phyloP scores from a whole-genome alignment of 257 asterid species.

The Rauvolfia tetraphylla region DNA sequence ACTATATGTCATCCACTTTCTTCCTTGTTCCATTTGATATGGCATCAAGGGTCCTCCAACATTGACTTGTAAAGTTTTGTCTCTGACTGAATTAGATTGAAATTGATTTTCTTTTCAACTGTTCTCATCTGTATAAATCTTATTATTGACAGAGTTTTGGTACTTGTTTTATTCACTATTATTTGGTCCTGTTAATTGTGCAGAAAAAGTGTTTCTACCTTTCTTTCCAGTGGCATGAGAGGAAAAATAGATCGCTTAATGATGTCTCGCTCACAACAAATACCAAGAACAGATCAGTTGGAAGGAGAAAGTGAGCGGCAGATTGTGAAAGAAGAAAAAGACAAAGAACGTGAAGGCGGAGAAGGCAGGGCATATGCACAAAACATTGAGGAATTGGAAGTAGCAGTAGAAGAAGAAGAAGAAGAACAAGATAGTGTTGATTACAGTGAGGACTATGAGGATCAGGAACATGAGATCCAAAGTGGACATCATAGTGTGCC shows the following conservation, averaged over 20 bases:
- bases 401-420: conserved; percentile 23
- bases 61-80: too few relatives aligned
- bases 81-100: background rate
- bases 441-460: conserved; percentile 26
- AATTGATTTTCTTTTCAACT: background rate
- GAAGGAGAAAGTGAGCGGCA: conserved; percentile 19
- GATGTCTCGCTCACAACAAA: conserved; percentile 48
- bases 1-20: too few relatives aligned
- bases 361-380: conserved; percentile 12
- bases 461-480: conserved; percentile 44
- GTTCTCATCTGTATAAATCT: background rate
- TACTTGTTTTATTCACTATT: background rate
- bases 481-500: conserved; percentile 31
- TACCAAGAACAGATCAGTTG: conserved; percentile 14
- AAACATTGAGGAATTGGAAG: conserved; percentile 15
- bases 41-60: background rate
- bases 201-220: conserved; percentile 77
- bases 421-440: conserved; percentile 29
- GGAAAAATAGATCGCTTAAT: conserved; percentile 61
- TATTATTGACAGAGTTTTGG: conserved; percentile 1
- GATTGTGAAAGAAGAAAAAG: conserved; percentile 14
- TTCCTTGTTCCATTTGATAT: background rate
- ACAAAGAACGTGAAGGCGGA: background rate
- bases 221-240: conserved; percentile 69
- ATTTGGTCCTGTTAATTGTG: conserved; percentile 20